Conservation (phyloP, 306 rosid genomes). For the Styphnolobium japonicum region DNA sequence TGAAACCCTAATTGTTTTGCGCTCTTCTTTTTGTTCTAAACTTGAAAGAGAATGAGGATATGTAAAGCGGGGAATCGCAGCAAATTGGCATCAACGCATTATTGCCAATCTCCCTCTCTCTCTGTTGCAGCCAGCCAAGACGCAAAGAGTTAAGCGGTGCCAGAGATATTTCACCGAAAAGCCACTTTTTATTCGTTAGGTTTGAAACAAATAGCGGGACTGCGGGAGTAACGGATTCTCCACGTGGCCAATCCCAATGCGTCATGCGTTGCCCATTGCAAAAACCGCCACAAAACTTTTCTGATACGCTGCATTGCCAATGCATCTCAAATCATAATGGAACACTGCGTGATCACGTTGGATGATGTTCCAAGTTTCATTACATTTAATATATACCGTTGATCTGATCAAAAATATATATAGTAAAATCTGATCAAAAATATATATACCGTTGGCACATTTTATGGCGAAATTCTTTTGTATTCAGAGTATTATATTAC, state of each 20-base stretch:
- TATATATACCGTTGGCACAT: too few relatives aligned
- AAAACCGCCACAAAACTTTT: neutral
- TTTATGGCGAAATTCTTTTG: too few relatives aligned
- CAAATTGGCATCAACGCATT: neutral
- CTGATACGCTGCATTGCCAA: neutral
- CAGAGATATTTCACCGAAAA: neutral
- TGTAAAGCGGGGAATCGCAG: neutral
- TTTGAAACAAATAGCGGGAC: neutral
- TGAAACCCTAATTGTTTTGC: constrained; percentile 31
- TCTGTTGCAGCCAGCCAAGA: neutral
- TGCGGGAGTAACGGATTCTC: constrained; percentile 31
- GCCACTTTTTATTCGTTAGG: neutral
- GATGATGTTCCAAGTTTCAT: neutral
- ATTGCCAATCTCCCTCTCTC: neutral
- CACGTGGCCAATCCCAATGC: constrained; percentile 42
- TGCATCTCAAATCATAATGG: neutral
- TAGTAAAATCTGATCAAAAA: too few relatives aligned
- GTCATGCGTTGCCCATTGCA: neutral
- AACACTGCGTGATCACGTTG: neutral
- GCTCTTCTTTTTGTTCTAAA: neutral
- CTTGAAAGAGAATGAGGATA: neutral
- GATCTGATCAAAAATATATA: too few relatives aligned
- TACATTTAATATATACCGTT: too few relatives aligned
- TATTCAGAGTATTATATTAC: too few relatives aligned
- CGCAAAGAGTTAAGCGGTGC: neutral